Evolutionary conservation across 768 basidiomycete species (phyloP), one percentile per base, ranked within the genome.

Genomic region (Lactarius indigo): DNA sequence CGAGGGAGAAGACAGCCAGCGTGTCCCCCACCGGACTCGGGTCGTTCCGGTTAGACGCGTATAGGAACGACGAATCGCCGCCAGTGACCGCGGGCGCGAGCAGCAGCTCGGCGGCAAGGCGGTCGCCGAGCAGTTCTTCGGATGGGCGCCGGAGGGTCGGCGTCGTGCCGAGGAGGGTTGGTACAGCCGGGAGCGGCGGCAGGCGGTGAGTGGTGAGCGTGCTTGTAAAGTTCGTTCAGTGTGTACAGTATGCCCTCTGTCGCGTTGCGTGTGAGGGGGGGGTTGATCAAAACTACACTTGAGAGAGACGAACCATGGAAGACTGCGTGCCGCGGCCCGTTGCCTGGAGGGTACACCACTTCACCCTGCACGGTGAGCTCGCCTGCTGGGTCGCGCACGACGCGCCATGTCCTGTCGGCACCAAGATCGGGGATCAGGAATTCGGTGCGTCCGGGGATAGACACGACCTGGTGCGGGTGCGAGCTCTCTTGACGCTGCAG

Each of bases 11-110:
- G 37, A 92, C 83, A 6, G 90, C 82, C 68, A 94, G 84, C 35
- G 84, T 84, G 74, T 94, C 91, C 28, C 91, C 90, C 56, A 82
- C 85, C 0, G 85, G 79, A 26, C 84, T 82, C 5, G 87, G 87
- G 71, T 91, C 86, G 70, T 91, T 87, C 37, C 92, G 82, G 75
- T 92, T 94, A 4, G 91, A 88, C 13, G 85, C 77, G 72, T 91
- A 93, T 18, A 92, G 77, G 74, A 88, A 88, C 2, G 84, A 80
- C 0, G 76, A 78, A 0, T 86, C 79, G 77, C 81, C 88, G 3
- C 12, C 15, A 28, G 12, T 39, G 67, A 85, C 86, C 15, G 85
- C 79, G 7, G 77, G 72, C 0, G 89, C 85, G 64, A 90, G 78
- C 63, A 90, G 79, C 68, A 92, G 83, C 71, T 91, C 92, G 0